Conservation (phyloP, 495 filamentous ascomycete species). For the Aspergillus funiculosus region DNA sequence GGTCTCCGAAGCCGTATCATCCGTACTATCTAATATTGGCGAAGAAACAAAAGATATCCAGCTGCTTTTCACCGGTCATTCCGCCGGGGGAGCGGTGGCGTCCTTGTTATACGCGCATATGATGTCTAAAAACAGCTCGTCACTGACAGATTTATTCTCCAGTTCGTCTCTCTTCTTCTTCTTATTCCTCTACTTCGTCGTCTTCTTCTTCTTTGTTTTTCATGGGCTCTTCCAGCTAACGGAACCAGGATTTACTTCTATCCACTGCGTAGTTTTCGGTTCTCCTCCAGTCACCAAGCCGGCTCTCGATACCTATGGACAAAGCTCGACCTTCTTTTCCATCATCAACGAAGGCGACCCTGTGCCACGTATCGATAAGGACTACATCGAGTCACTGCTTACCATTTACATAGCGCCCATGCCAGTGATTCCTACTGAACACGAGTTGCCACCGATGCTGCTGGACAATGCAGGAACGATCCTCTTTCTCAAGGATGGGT, state of each 20-base stretch:
- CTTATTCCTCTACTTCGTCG: neutral
- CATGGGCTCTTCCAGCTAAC: neutral
- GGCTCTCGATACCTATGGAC: conserved; percentile 36
- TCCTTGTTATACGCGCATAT: conserved; percentile 74
- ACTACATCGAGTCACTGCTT: conserved; percentile 63
- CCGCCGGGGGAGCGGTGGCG: conserved; percentile 76
- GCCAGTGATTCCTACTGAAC: conserved; percentile 26
- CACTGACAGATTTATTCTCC: neutral
- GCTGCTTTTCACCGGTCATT: conserved; percentile 77
- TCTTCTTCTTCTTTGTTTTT: neutral
- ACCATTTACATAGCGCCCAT: conserved; percentile 61
- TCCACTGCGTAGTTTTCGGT: conserved; percentile 81
- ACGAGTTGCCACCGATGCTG: conserved; percentile 2
- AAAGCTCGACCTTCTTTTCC: conserved; percentile 64
- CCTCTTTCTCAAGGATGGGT: conserved; percentile 4
- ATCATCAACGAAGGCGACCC: conserved; percentile 85
- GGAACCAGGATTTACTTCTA: conserved; percentile 6
- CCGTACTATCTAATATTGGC: neutral
- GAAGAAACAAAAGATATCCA: neutral
- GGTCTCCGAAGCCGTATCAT: conserved; percentile 4
- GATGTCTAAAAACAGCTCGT: conserved; percentile 31
- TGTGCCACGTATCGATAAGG: conserved; percentile 67
- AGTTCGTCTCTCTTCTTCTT: neutral
- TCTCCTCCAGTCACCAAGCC: conserved; percentile 60
- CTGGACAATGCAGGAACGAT: conserved; percentile 3